Base-by-base conservation (phyloP, 2,329 filamentous ascomycete genomes). In the Neofusicoccum umdonicola region DNA sequence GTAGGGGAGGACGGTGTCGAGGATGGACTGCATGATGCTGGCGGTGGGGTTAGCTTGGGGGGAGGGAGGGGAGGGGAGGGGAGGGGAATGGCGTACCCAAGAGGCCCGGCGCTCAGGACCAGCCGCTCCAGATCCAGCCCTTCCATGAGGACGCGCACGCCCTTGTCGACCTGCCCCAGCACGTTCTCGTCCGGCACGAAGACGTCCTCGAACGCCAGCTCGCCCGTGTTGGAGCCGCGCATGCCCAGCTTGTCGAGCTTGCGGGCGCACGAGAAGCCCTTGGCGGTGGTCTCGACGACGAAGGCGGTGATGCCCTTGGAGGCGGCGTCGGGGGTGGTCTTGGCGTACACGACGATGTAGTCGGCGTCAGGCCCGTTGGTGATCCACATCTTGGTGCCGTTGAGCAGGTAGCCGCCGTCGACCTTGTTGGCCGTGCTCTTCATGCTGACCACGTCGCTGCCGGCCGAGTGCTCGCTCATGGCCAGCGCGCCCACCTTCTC, bases 201-300 rank as follows among this genome's bases (percentile, higher is more conserved):
- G 65, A 97, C 92, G 69, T 89, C 84, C 67, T 97, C 93, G 70
- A 98, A 96, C 64, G 94, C 86, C 27, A 98, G 85, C 78, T 98
- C 95, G 71, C 95, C 95, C 0, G 95, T 98, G 79, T 97, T 97
- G 70, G 91, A 95, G 66, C 95, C 95, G 65, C 95, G 87, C 95
- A 99, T 99, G 70, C 95, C 95, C 78, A 99, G 90, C 81, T 99
- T 98, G 83, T 98, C 94, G 17, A 98, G 87, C 80, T 98, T 98
- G 67, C 92, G 85, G 6, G 92, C 88, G 71, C 92, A 93, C 68
- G 88, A 90, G 82, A 97, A 98, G 48, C 95, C 94, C 42, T 87
- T 79, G 41, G 85, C 82, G 9, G 83, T 84, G 3, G 85, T 87
- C 70, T 96, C 89, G 44, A 98, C 91, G 39, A 99, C 84, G 80